Base-by-base conservation (phyloP, 2,329 filamentous ascomycete species). In the Ceratocystis harringtonii region DNA sequence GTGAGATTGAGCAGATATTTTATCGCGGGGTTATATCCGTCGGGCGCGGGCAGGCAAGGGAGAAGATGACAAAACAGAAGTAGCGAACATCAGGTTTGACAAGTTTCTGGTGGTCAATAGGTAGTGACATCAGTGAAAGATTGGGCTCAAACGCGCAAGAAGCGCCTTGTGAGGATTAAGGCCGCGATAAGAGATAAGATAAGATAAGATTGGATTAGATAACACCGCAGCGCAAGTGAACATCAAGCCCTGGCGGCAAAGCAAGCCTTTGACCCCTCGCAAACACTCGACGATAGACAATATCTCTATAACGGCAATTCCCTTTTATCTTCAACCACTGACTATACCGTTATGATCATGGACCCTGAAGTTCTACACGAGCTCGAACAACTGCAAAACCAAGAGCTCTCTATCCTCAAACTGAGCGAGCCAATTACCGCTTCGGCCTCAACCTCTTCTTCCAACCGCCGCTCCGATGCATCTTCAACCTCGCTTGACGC, bases 341-440 rank as follows among this genome's bases (percentile, higher is more conserved):
- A 41, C 2, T 12, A 41, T 41, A 41, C 36, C 10, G 36, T 61
- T 57, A 12, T 66, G 64, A 65, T 66, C 52, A 74, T 75, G 44
- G 71, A 75, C 15, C 71, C 74, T 25, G 71, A 79, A 41, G 77
- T 80, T 22, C 73, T 85, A 15, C 73, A 75, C 44, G 72, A 77
- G 17, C 75, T 89, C 55, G 73, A 77, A 52, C 76, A 81, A 61
- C 77, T 89, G 1, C 80, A 85, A 68, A 74, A 77, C 30, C 72
- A 80, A 65, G 80, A 84, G 63, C 80, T 94, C 68, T 86, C 86
- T 64, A 90, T 95, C 70, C 79, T 92, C 70, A 85, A 83, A 70
- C 84, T 94, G 71, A 88, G 86, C 72, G 88, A 91, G 71, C 86
- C 88, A 43, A 85, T 92, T 62, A 81, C 83, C 50, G 80, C 81